Percentiles rank a stretch among this genome's conserved stretches.
phyloP scores from a whole-genome alignment of 805 yeast genomes.

The Candida silvicultrix region DNA sequence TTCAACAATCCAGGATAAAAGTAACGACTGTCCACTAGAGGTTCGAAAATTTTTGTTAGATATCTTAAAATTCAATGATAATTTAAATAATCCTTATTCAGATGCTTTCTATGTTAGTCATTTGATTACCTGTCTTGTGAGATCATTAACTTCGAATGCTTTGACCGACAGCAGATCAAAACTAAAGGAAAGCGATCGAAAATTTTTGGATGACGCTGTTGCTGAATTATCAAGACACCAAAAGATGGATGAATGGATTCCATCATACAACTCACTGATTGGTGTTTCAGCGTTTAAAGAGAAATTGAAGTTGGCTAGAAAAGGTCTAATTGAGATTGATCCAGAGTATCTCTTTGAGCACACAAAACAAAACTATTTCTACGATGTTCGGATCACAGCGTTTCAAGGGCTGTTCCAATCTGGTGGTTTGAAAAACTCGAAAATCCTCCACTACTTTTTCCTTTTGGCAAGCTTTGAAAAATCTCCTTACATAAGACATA shows the following conservation, averaged over 20 bases:
- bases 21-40: conserved; percentile 54
- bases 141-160: conserved; percentile 26
- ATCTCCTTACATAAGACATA: conserved; percentile 43
- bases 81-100: conserved; percentile 67
- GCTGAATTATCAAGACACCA: conserved; percentile 69
- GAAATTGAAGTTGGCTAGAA: conserved; percentile 51
- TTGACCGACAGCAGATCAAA: conserved; percentile 7
- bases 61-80: conserved; percentile 77
- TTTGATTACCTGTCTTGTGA: conserved; percentile 50
- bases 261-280: conserved; percentile 57
- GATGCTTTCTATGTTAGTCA: conserved; percentile 63
- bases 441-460: conserved; percentile 57
- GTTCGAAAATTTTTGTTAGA: conserved; percentile 62
- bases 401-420: conserved; percentile 61
- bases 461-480: conserved; percentile 49
- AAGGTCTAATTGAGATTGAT: conserved; percentile 45
- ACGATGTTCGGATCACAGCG: conserved; percentile 57
- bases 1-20: conserved; percentile 51
- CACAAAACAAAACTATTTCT: conserved; percentile 38
- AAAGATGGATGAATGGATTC: conserved; percentile 81
- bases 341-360: conserved; percentile 50
- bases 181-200: conserved; percentile 23
- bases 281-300: conserved; percentile 51
- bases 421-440: conserved; percentile 71
- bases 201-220: conserved; percentile 41